phyloP scores from a whole-genome alignment of 1,284 basidiomycete genomes.

The Trametes hirsuta region DNA sequence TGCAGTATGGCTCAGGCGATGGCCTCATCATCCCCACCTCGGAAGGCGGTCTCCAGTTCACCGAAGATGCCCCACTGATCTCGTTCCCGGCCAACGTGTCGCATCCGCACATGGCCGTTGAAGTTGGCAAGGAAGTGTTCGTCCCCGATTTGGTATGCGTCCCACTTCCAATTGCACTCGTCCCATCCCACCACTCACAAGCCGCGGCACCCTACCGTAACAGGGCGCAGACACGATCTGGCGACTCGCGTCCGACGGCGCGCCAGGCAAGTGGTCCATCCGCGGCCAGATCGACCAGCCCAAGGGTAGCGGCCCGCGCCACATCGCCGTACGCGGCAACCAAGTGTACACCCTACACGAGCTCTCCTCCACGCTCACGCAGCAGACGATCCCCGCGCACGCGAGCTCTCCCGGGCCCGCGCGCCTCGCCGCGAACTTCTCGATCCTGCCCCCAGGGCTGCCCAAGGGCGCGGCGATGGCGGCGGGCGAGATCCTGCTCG shows the following conservation, averaged over 20 bases:
- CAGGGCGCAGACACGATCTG: conserved; percentile 70
- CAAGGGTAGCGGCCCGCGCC: conserved; percentile 65
- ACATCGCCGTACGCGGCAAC: conserved; percentile 56
- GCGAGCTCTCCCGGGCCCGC: conserved; percentile 41
- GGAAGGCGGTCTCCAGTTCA: conserved; percentile 44
- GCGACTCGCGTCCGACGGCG: conserved; percentile 49
- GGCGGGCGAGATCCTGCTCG: conserved; percentile 50
- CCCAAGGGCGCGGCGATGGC: conserved; percentile 52
- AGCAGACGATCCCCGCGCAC: conserved; percentile 58
- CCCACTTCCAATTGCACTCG: neutral
- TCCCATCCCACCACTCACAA: neutral
- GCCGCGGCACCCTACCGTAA: neutral
- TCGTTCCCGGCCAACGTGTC: conserved; percentile 57
- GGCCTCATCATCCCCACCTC: conserved; percentile 56
- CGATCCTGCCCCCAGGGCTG: conserved; percentile 57
- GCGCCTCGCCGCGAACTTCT: conserved; percentile 51
- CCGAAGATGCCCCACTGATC: conserved; percentile 45
- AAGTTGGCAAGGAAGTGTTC: conserved; percentile 57
- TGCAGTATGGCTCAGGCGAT: conserved; percentile 59
- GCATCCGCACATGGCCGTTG: conserved; percentile 66
- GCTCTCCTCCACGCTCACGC: conserved; percentile 60
- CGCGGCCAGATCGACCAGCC: conserved; percentile 67
- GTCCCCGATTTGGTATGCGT: conserved; percentile 64
- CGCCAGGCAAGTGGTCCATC: conserved; percentile 50
- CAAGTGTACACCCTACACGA: conserved; percentile 69